Evolutionary conservation across 164 flowering plant species (phyloP), one percentile per base, ranked within the genome.

Genomic region (Nymphaea colorata): DNA sequence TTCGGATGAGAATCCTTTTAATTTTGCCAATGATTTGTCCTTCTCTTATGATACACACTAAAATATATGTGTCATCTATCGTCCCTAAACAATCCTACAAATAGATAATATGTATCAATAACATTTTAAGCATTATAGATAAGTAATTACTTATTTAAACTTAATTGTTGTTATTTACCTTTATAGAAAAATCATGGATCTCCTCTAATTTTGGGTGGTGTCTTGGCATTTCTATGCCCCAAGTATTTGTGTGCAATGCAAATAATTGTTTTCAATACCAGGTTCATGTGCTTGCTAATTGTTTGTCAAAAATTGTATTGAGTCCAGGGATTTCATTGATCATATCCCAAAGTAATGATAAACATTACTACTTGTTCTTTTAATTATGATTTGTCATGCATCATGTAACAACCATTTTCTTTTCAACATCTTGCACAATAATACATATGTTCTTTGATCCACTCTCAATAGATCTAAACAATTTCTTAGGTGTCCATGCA

Each of bases 21-120:
- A 67, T 82, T 81, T 44, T 85, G 85, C 69, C 82, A 87, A 65
- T 84, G 81, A 15, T 85, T 77, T 83, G 86, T 76, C 84, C 86
- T 69, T 85, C 85, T 7, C 79, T 79, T 62, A 82, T 82, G 2
- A 83, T 85, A 79, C 75, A 79, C 62, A 79, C 87, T 43, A 88
- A 88, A 16, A 86, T 76, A 70, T 85, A 89, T 43, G 78, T 80
- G 18, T 86, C 81, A 72, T 84, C 85, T 57, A 85, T 79, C 12
- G 76, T 84, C 60, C 87, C 92, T 4, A 84, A 73, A 70, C 86
- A 85, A 71, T 85, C 83, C 91, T 87, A 25, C 36, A 25, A 25
- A 25, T 25, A 25, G 1, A 25, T 69, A 59, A 47, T 67, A 43
- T 14, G n/a, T 42, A 71, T 67, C 53, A 62, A 3, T 43, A 14